Conservation (phyloP, 768 basidiomycete genomes). For the Termitomyces sp. region DNA sequence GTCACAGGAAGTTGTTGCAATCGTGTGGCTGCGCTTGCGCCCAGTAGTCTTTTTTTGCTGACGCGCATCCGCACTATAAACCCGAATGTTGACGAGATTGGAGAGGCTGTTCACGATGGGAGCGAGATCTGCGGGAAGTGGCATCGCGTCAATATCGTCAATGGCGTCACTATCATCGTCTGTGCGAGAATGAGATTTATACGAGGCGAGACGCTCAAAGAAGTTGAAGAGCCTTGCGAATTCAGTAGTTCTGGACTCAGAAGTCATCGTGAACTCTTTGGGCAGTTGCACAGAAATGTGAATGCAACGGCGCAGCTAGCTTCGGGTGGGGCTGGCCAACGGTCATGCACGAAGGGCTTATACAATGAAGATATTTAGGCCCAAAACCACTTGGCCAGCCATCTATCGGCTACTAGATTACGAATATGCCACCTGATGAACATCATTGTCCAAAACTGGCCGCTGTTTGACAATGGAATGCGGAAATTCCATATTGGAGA, state of each 20-base stretch:
- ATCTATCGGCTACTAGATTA: not conserved
- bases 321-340: not conserved
- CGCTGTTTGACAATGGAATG: not conserved
- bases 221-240: conserved; percentile 48
- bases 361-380: not conserved
- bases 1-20: conserved; percentile 12
- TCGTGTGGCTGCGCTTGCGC: conserved; percentile 21
- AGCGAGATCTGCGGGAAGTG: conserved; percentile 31
- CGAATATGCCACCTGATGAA: not conserved
- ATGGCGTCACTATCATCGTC: conserved; percentile 21
- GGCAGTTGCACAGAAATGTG: not conserved
- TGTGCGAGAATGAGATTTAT: conserved; percentile 27
- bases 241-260: conserved; percentile 39
- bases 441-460: not conserved
- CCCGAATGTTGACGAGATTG: conserved; percentile 16
- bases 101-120: conserved; percentile 28
- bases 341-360: not conserved
- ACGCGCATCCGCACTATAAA: not conserved
- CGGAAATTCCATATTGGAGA: too few species aligned
- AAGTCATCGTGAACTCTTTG: conserved; percentile 13
- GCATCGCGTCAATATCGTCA: conserved; percentile 14
- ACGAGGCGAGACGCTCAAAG: conserved; percentile 48
- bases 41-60: not conserved
- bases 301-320: not conserved
- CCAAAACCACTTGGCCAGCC: not conserved